Evolutionary conservation across 2,329 filamentous ascomycete genomes (phyloP).

Genomic region (Bipolaris cookei): DNA sequence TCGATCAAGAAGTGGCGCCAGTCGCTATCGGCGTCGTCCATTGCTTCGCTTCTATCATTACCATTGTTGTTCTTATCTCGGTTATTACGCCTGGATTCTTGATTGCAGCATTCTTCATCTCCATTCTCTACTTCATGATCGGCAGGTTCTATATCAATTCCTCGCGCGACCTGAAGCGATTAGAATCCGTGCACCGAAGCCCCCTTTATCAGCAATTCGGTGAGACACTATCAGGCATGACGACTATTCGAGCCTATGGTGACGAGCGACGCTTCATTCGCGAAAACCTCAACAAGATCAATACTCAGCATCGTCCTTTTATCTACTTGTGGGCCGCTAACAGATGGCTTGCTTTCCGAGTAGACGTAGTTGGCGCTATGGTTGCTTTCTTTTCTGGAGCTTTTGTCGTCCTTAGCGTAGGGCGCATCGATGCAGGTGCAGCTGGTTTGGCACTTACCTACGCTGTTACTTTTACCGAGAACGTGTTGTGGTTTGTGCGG

Average conservation of each 20-base stretch:
- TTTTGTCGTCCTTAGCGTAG: conserved; percentile 85
- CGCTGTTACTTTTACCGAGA: conserved; percentile 95
- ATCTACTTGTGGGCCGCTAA: conserved; percentile 97
- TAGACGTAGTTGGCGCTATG: conserved; percentile 86
- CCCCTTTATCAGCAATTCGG: conserved; percentile 98
- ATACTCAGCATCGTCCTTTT: conserved; percentile 89
- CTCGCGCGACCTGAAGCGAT: conserved; percentile 91
- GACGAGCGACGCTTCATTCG: conserved; percentile 92
- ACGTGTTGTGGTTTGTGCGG: conserved; percentile 93
- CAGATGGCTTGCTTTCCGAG: conserved; percentile 92
- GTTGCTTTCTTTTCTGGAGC: conserved; percentile 93
- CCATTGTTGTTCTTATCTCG: conserved; percentile 87
- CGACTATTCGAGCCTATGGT: conserved; percentile 94
- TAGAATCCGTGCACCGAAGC: conserved; percentile 93
- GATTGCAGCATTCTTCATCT: conserved; percentile 85
- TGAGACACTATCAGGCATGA: conserved; percentile 92
- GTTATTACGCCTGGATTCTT: conserved; percentile 90
- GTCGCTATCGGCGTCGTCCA: conserved; percentile 80
- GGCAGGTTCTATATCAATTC: conserved; percentile 88
- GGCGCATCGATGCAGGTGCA: conserved; percentile 84
- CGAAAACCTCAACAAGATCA: conserved; percentile 87
- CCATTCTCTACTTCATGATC: conserved; percentile 78
- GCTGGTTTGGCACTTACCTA: conserved; percentile 95
- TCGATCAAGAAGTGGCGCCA: conserved; percentile 95
- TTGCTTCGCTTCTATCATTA: conserved; percentile 72